Percentiles rank a stretch among this genome's conserved stretches.
phyloP scores from a whole-genome alignment of 2,329 filamentous ascomycete species.

The Pestalotiopsis sp. region DNA sequence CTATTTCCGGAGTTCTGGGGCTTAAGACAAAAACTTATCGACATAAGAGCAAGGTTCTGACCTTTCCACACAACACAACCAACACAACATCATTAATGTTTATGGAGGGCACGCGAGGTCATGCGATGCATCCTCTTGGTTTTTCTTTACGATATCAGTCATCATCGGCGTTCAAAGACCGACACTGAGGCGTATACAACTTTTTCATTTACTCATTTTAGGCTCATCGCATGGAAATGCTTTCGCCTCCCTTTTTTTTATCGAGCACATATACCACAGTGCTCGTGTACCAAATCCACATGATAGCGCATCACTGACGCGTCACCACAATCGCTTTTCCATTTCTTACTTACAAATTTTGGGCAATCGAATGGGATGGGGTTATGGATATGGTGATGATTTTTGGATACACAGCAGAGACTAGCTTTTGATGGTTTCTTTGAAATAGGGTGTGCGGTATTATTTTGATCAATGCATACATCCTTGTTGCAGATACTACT shows the following conservation, averaged over 20 bases:
- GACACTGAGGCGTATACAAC: background rate
- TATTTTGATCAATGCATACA: background rate
- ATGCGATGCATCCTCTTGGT: background rate
- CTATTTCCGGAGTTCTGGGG: slow-evolving; percentile 12
- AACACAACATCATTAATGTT: slow-evolving; percentile 19
- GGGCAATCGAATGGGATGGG: background rate
- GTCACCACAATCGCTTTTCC: background rate
- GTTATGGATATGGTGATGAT: background rate
- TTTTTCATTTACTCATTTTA: background rate
- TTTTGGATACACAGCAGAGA: background rate
- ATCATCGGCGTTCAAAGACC: background rate
- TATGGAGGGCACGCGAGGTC: background rate
- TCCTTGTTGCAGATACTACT: background rate
- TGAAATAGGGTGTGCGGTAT: background rate
- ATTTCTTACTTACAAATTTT: background rate
- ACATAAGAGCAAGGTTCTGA: slow-evolving; percentile 19
- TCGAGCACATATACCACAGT: background rate
- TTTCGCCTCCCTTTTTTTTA: background rate
- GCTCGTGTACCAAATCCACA: background rate
- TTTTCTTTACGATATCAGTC: background rate
- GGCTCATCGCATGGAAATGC: background rate
- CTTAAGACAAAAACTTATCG: slow-evolving; percentile 23
- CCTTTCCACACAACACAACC: background rate
- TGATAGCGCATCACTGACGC: background rate
- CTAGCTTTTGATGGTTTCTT: background rate